Evolutionary conservation across 2,329 filamentous ascomycete species (phyloP), one percentile per base, ranked within the genome.

Genomic region (Pyrenophora tritici-repentis): DNA sequence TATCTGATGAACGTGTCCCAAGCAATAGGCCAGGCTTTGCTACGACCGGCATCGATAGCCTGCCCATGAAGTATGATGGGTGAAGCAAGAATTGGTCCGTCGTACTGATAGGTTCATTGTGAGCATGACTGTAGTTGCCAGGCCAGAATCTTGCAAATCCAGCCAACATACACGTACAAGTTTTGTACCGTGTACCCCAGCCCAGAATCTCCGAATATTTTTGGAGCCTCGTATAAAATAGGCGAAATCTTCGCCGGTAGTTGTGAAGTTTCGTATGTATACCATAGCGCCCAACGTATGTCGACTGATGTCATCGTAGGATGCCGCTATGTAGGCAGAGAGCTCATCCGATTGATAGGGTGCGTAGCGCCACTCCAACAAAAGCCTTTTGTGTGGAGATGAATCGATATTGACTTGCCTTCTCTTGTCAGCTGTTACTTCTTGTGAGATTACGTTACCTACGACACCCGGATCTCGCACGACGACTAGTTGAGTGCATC

Each of bases 181-280:
- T n/a, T n/a, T 58, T 3, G 55, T 58, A 7, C 33, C 29, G n/a
- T 50, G 41, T 12, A 32, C 32, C 3, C 39, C 33, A 12, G 17
- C 26, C 13, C 26, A 35, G 10, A 67, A 65, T 24, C 42, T 60
- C 3, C 45, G 22, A 36, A 54, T 12, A n/a, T 61, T 39, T 3
- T 22, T 17, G 4, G n/a, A 26, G 10, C 61, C 61, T 12, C 47
- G 42, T 24, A 68, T 42, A 26, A 58, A 61, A 42, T 61, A 67
- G 13, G 48, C 48, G 22, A 67, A 61, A 22, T 63, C 56, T 4
- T 29, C 38, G 1, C 33, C 33, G 6, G 63, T 49, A 4, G 26
- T 52, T 42, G 64, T 66, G 49, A 70, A 68, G 13, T 20, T 16
- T 4, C 32, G 38, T 38, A 69, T 62, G 45, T 50, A 61, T 13